Evolutionary conservation across 1,284 basidiomycete genomes (phyloP).

Genomic region (Moniliophthora roreri): DNA sequence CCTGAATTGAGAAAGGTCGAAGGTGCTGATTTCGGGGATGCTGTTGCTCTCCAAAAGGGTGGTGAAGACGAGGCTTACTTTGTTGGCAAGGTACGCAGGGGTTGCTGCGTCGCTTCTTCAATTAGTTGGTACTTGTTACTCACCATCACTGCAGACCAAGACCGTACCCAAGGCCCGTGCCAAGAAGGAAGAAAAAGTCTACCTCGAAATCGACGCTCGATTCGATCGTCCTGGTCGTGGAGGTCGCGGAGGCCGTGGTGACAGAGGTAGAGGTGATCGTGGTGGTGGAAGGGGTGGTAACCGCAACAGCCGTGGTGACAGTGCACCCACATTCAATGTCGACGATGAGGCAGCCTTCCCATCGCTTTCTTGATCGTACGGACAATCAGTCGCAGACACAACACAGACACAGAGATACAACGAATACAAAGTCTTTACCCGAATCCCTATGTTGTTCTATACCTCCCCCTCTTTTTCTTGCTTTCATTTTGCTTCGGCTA

Average conservation of each 20-base stretch:
- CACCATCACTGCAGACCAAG: constrained; percentile 40
- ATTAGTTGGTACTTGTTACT: constrained; percentile 10
- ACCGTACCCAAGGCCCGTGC: constrained; percentile 56
- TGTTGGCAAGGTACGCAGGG: constrained; percentile 63
- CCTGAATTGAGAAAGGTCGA: constrained; percentile 72
- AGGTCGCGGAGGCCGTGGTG: constrained; percentile 50
- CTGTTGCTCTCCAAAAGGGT: constrained; percentile 57
- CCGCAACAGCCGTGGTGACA: constrained; percentile 22
- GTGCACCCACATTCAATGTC: constrained; percentile 52
- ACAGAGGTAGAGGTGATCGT: constrained; percentile 45
- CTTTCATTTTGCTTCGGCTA: too few relatives aligned
- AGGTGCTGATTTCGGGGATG: constrained; percentile 63
- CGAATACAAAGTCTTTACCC: too few relatives aligned
- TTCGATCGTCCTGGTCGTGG: constrained; percentile 67
- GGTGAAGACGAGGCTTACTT: constrained; percentile 69
- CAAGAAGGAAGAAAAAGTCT: constrained; percentile 80
- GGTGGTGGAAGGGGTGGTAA: constrained; percentile 37
- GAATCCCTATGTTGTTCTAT: too few relatives aligned
- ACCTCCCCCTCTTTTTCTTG: too few relatives aligned
- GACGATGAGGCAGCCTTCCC: constrained; percentile 85
- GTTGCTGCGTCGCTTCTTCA: not conserved
- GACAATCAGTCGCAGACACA: not conserved
- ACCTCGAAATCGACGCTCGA: constrained; percentile 74
- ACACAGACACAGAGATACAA: not conserved
- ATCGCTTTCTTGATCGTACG: constrained; percentile 57